Percentiles rank a stretch among this genome's conserved stretches.
Conservation (phyloP, 208 protist genomes). For the Leishmania gerbilli region DNA sequence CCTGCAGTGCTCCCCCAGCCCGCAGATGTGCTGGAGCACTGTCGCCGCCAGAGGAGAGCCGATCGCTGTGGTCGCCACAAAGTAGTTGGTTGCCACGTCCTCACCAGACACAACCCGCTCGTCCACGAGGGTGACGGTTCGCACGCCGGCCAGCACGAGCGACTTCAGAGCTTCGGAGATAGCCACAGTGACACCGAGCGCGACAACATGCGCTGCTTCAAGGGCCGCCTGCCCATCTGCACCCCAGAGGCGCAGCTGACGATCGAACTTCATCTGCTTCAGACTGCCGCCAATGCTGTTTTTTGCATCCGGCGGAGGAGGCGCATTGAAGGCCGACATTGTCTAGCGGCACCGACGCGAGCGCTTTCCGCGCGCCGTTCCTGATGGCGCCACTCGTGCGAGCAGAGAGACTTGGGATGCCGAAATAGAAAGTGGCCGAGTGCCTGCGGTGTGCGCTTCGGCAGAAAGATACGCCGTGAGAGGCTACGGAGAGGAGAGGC, state of each 20-base stretch:
- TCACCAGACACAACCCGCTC: conserved; percentile 59
- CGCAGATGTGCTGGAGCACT: conserved; percentile 68
- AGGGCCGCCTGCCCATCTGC: conserved; percentile 91
- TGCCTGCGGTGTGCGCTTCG: neutral
- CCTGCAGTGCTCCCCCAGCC: conserved; percentile 87
- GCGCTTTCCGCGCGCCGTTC: neutral
- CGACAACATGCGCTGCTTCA: conserved; percentile 81
- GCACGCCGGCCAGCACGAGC: conserved; percentile 95
- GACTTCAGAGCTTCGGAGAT: conserved; percentile 97
- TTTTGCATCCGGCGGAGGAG: neutral
- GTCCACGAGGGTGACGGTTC: conserved; percentile 95
- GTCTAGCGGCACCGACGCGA: neutral
- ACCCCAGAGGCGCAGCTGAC: conserved; percentile 95
- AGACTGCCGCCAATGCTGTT: conserved; percentile 32
- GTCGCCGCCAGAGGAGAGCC: conserved; percentile 71
- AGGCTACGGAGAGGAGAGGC: neutral
- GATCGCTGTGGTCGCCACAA: conserved; percentile 56
- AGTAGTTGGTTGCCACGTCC: conserved; percentile 97
- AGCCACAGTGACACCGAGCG: conserved; percentile 91
- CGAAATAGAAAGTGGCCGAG: neutral
- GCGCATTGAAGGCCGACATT: neutral
- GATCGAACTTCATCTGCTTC: conserved; percentile 82
- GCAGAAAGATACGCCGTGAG: neutral
- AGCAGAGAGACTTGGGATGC: neutral
- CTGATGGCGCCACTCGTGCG: neutral